These are phyloP conservation scores for Theobroma cacao DNA, from an alignment of 345 rosid species.

Conservation along the genomic window DNA sequence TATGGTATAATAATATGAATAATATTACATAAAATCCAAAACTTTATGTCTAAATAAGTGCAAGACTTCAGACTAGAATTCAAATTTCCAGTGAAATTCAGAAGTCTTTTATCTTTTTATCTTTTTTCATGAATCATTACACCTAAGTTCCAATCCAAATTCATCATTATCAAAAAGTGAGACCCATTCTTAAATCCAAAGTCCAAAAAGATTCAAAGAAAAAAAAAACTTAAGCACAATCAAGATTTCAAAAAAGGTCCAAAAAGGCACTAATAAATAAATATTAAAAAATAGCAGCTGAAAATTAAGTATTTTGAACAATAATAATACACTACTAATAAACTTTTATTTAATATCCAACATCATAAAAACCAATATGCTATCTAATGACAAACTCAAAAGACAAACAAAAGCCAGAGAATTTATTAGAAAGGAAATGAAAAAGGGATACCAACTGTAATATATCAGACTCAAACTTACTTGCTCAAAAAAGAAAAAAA, in stretches of 20 bases:
- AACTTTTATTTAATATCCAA: background rate
- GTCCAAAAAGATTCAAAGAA: background rate
- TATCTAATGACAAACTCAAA: background rate
- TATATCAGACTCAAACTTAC: background rate
- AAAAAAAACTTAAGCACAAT: background rate
- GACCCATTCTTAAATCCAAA: background rate
- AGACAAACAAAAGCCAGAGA: constrained; percentile 1
- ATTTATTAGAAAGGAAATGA: background rate
- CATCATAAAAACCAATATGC: background rate
- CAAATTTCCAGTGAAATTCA: background rate
- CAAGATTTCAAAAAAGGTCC: background rate
- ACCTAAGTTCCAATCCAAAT: constrained; percentile 4
- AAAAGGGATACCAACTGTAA: background rate
- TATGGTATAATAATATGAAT: background rate
- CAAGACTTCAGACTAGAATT: background rate
- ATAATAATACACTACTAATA: background rate
- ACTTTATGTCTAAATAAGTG: background rate
- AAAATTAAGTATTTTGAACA: background rate
- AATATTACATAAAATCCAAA: constrained; percentile 3
- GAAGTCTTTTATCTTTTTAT: background rate
- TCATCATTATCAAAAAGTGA: background rate
- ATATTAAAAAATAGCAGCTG: background rate
- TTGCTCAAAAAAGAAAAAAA: background rate
- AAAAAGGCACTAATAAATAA: background rate
- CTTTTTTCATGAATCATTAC: background rate